A percentile compares a stretch with the other conserved stretches of the same genome.
These are phyloP conservation scores for Alloascoidea africana DNA, from an alignment of 805 yeast genomes.

Conservation along the genomic window DNA sequence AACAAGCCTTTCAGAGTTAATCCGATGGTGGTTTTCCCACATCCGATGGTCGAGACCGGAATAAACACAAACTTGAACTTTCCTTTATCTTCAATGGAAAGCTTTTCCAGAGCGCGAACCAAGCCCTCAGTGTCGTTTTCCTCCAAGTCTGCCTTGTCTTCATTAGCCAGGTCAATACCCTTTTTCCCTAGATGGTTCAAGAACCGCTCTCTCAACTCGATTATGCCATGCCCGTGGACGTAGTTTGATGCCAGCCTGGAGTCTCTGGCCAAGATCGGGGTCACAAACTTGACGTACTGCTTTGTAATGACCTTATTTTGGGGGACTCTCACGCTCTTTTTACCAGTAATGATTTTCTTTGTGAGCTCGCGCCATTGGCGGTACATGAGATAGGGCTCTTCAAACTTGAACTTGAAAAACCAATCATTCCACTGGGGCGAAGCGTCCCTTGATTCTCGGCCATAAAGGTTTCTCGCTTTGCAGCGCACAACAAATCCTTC, in stretches of 20 bases:
- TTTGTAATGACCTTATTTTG: conserved; percentile 47
- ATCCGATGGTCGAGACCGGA: conserved; percentile 84
- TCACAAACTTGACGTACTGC: conserved; percentile 55
- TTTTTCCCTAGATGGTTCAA: conserved; percentile 34
- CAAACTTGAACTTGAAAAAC: conserved; percentile 88
- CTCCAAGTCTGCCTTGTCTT: conserved; percentile 25
- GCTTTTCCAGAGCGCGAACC: neutral
- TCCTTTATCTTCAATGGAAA: conserved; percentile 17
- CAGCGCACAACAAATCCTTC: conserved; percentile 93
- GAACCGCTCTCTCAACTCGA: conserved; percentile 55
- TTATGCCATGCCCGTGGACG: conserved; percentile 50
- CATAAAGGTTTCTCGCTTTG: conserved; percentile 12
- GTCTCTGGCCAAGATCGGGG: conserved; percentile 34
- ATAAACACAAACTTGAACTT: conserved; percentile 45
- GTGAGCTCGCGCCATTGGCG: conserved; percentile 87
- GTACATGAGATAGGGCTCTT: conserved; percentile 86
- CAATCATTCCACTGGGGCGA: conserved; percentile 23
- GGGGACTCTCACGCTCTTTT: conserved; percentile 20
- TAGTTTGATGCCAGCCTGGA: conserved; percentile 31
- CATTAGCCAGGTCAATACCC: conserved; percentile 42
- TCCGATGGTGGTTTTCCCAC: conserved; percentile 85
- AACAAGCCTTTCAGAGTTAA: conserved; percentile 38
- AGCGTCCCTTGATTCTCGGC: conserved; percentile 3
- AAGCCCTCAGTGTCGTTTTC: conserved; percentile 13
- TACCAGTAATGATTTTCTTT: conserved; percentile 30